Evolutionary conservation across 257 asterid genomes (phyloP).

Genomic region (Solanum commersonii): DNA sequence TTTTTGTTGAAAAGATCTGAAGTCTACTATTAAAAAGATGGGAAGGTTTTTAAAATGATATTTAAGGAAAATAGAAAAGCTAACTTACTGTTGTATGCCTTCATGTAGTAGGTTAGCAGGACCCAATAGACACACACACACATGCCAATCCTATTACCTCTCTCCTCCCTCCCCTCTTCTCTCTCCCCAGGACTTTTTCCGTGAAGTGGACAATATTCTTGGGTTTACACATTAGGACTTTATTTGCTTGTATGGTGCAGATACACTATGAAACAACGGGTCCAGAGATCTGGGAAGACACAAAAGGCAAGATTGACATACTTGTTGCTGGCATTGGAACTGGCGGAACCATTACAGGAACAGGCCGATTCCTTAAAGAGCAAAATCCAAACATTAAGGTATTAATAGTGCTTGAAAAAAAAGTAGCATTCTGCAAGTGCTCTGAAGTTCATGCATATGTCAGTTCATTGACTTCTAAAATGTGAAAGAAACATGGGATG

Average conservation of each 20-base stretch:
- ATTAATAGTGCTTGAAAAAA: background rate
- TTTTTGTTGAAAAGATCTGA: background rate
- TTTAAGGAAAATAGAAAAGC: background rate
- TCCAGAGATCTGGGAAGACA: conserved; percentile 99
- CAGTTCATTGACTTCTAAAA: background rate
- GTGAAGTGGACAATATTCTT: background rate
- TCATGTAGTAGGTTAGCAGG: background rate
- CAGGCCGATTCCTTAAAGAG: conserved; percentile 77
- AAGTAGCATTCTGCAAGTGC: background rate
- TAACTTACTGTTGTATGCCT: background rate
- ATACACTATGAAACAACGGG: conserved; percentile 97
- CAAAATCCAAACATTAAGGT: conserved; percentile 73
- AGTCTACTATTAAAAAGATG: background rate
- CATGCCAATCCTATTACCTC: background rate
- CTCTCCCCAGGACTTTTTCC: background rate
- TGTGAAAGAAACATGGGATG: background rate
- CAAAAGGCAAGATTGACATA: conserved; percentile 90
- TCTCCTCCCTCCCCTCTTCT: background rate
- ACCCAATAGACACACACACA: background rate
- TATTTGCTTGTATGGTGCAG: conserved; percentile 22
- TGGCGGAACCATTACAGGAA: conserved; percentile 94
- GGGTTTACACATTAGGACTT: background rate
- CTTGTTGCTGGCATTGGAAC: conserved; percentile 98
- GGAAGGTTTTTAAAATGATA: background rate
- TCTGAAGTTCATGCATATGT: background rate